phyloP scores from a whole-genome alignment of 768 basidiomycete genomes.

The Russula vinacea region DNA sequence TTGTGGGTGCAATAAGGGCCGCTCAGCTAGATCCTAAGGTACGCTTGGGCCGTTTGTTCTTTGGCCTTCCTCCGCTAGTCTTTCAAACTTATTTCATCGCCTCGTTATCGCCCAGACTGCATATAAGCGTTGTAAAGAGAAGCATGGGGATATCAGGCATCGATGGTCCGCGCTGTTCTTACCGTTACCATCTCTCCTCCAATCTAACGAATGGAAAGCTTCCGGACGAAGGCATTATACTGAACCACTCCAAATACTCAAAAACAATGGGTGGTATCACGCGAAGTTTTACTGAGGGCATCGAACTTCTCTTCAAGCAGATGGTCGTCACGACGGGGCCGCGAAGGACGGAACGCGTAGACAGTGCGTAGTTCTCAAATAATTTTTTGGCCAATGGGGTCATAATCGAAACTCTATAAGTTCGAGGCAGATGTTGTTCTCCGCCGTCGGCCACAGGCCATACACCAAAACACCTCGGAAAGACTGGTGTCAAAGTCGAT shows the following conservation, averaged over 20 bases:
- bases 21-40: slow-evolving; percentile 94
- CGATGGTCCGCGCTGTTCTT: slow-evolving; percentile 58
- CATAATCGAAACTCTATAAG: slow-evolving; percentile 35
- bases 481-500: slow-evolving; percentile 88
- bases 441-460: slow-evolving; percentile 87
- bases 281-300: slow-evolving; percentile 82
- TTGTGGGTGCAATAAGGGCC: slow-evolving; percentile 97
- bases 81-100: background rate
- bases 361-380: slow-evolving; percentile 46
- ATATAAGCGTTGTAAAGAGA: slow-evolving; percentile 69
- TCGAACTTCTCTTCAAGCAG: slow-evolving; percentile 92
- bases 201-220: background rate
- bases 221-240: slow-evolving; percentile 62
- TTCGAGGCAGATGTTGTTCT: slow-evolving; percentile 94
- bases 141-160: slow-evolving; percentile 96
- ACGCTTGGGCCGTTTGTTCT: slow-evolving; percentile 22
- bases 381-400: background rate
- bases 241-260: slow-evolving; percentile 91
- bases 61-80: too few species aligned
- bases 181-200: background rate
- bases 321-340: slow-evolving; percentile 77
- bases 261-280: slow-evolving; percentile 87
- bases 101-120: slow-evolving; percentile 60
- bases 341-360: slow-evolving; percentile 92
- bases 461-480: slow-evolving; percentile 81